Conservation (phyloP, 2,329 filamentous ascomycete genomes). For the Alternaria brassicae region DNA sequence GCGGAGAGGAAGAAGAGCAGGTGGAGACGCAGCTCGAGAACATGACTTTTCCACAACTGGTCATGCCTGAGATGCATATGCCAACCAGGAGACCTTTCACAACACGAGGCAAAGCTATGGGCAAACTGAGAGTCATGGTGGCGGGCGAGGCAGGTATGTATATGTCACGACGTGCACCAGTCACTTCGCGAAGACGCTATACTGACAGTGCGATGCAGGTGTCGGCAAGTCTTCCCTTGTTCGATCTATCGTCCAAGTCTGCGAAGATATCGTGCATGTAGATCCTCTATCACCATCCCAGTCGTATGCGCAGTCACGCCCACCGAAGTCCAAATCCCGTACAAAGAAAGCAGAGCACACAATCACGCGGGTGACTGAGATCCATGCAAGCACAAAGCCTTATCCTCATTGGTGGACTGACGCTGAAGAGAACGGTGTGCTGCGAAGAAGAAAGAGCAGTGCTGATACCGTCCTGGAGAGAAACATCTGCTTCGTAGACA, state of each 20-base stretch:
- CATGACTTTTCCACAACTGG: conserved; percentile 72
- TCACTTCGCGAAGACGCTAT: neutral
- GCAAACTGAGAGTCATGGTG: conserved; percentile 86
- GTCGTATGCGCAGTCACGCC: conserved; percentile 34
- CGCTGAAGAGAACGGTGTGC: conserved; percentile 68
- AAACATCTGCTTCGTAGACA: conserved; percentile 94
- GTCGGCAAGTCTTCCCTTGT: conserved; percentile 90
- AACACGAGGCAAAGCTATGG: conserved; percentile 80
- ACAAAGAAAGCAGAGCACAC: conserved; percentile 31
- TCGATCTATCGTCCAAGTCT: conserved; percentile 83
- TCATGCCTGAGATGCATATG: conserved; percentile 96
- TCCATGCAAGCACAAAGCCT: conserved; percentile 59
- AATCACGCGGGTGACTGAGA: conserved; percentile 48
- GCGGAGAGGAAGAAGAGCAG: conserved; percentile 62
- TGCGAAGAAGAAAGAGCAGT: conserved; percentile 68
- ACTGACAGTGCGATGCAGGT: conserved; percentile 58
- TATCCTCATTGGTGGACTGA: conserved; percentile 92
- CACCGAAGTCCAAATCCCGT: conserved; percentile 34
- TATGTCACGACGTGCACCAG: neutral
- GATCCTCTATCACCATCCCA: conserved; percentile 64
- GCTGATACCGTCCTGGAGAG: conserved; percentile 83
- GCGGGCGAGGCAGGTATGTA: conserved; percentile 75
- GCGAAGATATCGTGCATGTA: conserved; percentile 92
- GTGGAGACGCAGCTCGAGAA: conserved; percentile 46
- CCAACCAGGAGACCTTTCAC: conserved; percentile 90